phyloP scores from a whole-genome alignment of 192 early-diverging fungal genomes.

The Geranomyces variabilis region DNA sequence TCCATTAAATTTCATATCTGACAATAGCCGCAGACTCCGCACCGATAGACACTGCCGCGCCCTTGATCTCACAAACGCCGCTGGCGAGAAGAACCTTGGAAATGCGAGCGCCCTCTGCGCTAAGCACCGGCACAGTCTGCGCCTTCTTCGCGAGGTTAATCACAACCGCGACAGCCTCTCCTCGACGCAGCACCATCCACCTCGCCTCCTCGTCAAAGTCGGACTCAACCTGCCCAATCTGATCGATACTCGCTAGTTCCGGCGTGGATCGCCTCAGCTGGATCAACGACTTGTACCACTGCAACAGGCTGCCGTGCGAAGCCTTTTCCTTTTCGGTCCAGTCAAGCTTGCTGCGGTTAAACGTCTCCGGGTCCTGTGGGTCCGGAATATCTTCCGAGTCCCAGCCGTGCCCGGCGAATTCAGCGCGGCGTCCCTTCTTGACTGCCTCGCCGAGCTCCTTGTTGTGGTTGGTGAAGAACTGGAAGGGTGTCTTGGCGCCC shows the following conservation, averaged over 20 bases:
- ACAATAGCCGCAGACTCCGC: slow-evolving; percentile 30
- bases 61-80: slow-evolving; percentile 18
- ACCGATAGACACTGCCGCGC: neutral
- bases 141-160: slow-evolving; percentile 27
- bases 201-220: slow-evolving; percentile 18
- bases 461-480: slow-evolving; percentile 42
- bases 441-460: slow-evolving; percentile 36
- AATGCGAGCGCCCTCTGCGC: neutral
- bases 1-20: slow-evolving; percentile 3
- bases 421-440: slow-evolving; percentile 35
- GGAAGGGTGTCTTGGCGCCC: slow-evolving; percentile 37
- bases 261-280: slow-evolving; percentile 15
- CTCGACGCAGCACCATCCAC: slow-evolving; percentile 25
- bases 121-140: slow-evolving; percentile 14
- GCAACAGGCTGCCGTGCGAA: slow-evolving; percentile 9
- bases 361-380: slow-evolving; percentile 38
- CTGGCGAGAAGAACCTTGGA: slow-evolving; percentile 17
- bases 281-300: slow-evolving; percentile 34
- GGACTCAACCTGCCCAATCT: slow-evolving; percentile 15
- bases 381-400: slow-evolving; percentile 38
- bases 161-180: slow-evolving; percentile 22
- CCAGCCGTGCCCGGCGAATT: slow-evolving; percentile 40
- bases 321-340: slow-evolving; percentile 22
- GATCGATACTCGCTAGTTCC: slow-evolving; percentile 11
- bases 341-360: slow-evolving; percentile 32